phyloP scores from a whole-genome alignment of 306 rosid species.

The Mimosa bimucronata region DNA sequence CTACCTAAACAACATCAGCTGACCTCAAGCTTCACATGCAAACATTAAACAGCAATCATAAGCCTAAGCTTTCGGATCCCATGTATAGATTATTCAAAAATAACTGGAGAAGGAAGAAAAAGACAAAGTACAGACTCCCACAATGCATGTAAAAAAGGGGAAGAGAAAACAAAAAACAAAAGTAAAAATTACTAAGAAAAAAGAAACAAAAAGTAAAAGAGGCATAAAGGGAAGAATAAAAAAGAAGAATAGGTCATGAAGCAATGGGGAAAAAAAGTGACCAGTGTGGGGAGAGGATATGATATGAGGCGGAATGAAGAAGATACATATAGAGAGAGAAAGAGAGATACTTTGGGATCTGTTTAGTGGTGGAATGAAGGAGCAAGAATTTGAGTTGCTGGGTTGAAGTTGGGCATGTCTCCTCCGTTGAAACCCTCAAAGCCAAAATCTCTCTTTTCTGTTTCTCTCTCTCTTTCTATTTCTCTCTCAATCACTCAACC shows the following conservation, averaged over 20 bases:
- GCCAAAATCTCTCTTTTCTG: slow-evolving; percentile 21
- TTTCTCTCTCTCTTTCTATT: not conserved
- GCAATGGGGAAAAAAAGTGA: slow-evolving; percentile 30
- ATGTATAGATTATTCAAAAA: slow-evolving; percentile 28
- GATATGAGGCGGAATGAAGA: too few species aligned
- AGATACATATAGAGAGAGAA: not conserved
- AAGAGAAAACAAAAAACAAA: not conserved
- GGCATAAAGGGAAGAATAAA: slow-evolving; percentile 21
- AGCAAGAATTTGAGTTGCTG: slow-evolving; percentile 60
- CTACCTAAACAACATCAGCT: slow-evolving; percentile 36
- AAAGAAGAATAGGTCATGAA: slow-evolving; percentile 21
- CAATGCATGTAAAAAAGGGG: slow-evolving; percentile 4
- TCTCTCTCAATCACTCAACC: slow-evolving; percentile 4
- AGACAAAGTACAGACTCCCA: not conserved
- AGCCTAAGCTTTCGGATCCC: slow-evolving; percentile 46
- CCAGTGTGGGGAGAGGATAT: slow-evolving; percentile 18
- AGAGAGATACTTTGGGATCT: slow-evolving; percentile 59
- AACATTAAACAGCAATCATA: slow-evolving; percentile 37
- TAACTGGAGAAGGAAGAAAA: slow-evolving; percentile 13
- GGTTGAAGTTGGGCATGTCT: slow-evolving; percentile 69
- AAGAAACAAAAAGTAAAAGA: not conserved
- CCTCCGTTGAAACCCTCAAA: slow-evolving; percentile 51
- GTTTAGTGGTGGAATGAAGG: slow-evolving; percentile 45
- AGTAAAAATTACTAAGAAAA: not conserved
- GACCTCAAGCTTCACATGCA: slow-evolving; percentile 67